phyloP scores from a whole-genome alignment of 2,329 filamentous ascomycete genomes.

The Phaeomoniella chlamydospora region DNA sequence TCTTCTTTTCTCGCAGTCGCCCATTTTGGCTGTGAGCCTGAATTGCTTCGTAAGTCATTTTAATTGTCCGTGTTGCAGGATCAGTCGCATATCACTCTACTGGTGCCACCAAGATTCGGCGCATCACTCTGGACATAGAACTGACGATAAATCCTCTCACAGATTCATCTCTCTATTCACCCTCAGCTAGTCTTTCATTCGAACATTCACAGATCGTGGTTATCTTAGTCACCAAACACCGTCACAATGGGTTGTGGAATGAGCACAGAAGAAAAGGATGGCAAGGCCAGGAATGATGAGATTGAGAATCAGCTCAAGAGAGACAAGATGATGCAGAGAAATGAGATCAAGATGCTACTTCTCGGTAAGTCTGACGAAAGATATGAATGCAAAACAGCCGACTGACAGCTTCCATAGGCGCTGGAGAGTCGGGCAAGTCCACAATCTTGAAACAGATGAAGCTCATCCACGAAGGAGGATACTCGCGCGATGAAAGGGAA shows the following conservation, averaged over 20 bases:
- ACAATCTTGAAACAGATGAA: slow-evolving; percentile 97
- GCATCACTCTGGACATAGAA: too few relatives aligned
- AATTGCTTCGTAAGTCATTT: too few relatives aligned
- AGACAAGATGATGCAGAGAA: slow-evolving; percentile 96
- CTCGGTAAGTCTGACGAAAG: slow-evolving; percentile 58
- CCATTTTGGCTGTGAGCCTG: too few relatives aligned
- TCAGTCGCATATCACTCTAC: too few relatives aligned
- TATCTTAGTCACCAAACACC: too few relatives aligned
- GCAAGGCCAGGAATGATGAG: slow-evolving; percentile 98
- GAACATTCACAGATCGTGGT: too few relatives aligned
- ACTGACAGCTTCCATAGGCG: slow-evolving; percentile 57
- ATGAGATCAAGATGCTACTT: slow-evolving; percentile 99
- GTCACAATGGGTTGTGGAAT: slow-evolving; percentile 97
- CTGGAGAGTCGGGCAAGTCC: slow-evolving; percentile 94
- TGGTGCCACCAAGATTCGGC: too few relatives aligned
- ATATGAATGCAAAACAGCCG: too few relatives aligned
- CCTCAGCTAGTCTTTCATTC: too few relatives aligned
- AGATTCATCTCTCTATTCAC: too few relatives aligned
- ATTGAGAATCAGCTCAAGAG: slow-evolving; percentile 98
- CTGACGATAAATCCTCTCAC: too few relatives aligned
- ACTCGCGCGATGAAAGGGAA: slow-evolving; percentile 74
- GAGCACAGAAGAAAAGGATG: slow-evolving; percentile 99
- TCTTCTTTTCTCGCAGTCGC: slow-evolving; percentile 1
- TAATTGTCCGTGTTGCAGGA: too few relatives aligned
- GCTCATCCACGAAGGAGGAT: slow-evolving; percentile 97